Conservation (phyloP, 169 alveolate species). For the Cryptosporidium viatorum region DNA sequence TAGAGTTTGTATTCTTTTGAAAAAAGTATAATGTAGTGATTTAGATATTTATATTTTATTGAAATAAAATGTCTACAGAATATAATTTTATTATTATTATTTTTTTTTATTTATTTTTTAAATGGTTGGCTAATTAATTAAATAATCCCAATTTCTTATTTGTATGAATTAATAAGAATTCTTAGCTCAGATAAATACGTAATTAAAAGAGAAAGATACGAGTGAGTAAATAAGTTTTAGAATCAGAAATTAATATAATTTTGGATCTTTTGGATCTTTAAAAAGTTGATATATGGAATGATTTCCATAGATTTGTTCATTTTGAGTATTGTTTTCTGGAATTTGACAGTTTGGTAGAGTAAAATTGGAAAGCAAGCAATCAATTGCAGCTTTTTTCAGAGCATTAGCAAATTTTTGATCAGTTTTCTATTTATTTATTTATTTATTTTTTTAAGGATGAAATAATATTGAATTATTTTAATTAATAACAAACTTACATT, state of each 20-base stretch:
- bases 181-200: neutral
- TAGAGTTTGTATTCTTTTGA: neutral
- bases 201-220: neutral
- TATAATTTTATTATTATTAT: too few species aligned
- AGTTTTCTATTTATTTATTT: too few species aligned
- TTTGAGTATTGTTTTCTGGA: conserved; percentile 17
- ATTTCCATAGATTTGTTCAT: conserved; percentile 20
- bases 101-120: too few species aligned
- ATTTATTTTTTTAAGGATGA: too few species aligned
- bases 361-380: conserved; percentile 36
- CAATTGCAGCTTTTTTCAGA: conserved; percentile 59
- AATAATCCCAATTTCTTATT: neutral
- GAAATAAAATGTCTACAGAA: too few species aligned
- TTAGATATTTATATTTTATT: too few species aligned
- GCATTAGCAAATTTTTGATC: conserved; percentile 63
- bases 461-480: neutral
- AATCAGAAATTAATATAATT: neutral
- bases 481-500: conserved; percentile 38
- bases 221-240: neutral
- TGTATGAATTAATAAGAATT: neutral
- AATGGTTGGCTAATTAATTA: too few species aligned
- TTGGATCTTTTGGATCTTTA: conserved; percentile 5
- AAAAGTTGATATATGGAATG: conserved; percentile 20
- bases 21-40: too few species aligned
- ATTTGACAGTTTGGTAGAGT: conserved; percentile 59